Evolutionary conservation across 345 rosid genomes (phyloP).

Genomic region (Populus simonii): DNA sequence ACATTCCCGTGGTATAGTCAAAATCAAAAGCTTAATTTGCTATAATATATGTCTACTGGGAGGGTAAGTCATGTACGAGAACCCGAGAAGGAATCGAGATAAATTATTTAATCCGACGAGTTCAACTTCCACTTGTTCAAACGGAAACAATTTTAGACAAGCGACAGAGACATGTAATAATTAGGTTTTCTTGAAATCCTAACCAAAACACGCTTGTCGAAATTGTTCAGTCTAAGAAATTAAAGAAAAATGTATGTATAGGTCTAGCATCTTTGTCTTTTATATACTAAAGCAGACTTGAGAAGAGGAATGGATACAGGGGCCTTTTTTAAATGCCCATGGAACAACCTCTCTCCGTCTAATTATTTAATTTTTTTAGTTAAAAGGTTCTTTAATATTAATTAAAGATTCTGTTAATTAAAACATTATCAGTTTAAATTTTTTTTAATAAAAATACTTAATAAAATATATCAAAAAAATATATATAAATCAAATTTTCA

Average conservation of each 20-base stretch:
- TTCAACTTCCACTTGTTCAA: not conserved
- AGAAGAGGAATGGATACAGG: not conserved
- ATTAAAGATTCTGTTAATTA: too few species aligned
- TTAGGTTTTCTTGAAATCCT: not conserved
- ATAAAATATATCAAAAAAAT: too few species aligned
- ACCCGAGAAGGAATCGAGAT: not conserved
- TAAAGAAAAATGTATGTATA: not conserved
- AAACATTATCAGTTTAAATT: too few species aligned
- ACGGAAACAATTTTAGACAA: not conserved
- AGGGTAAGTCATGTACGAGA: too few species aligned
- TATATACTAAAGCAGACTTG: not conserved
- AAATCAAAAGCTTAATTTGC: too few species aligned
- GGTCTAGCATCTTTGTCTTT: not conserved
- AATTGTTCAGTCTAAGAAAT: not conserved
- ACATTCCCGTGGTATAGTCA: not conserved
- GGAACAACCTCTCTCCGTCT: too few species aligned
- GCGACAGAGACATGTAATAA: not conserved
- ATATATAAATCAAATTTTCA: too few species aligned
- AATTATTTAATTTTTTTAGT: too few species aligned
- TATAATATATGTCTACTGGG: too few species aligned
- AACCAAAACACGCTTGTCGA: not conserved
- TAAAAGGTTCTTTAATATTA: too few species aligned
- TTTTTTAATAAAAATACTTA: too few species aligned
- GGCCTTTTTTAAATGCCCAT: not conserved
- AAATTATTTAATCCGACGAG: not conserved